Evolutionary conservation across 805 yeast species (phyloP), one percentile per base, ranked within the genome.

Genomic region (Candida taoyuanica): DNA sequence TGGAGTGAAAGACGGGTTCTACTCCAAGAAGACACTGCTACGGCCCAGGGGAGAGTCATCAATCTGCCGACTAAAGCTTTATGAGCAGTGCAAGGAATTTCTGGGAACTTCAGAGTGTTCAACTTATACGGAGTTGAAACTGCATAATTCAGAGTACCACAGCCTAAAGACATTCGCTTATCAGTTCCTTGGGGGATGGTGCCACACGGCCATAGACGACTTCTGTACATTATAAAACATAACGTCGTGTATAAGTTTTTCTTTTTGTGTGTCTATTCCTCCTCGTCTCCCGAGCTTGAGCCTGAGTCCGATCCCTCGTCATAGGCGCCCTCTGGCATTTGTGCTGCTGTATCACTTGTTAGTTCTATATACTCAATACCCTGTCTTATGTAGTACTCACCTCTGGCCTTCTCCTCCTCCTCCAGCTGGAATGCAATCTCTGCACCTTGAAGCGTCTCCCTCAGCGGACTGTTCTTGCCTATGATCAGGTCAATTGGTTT

Each of bases 401-500:
- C 58, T 48, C 68, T 58, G 39, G 62, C 53, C 37, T 53, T 40
- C 36, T 65, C 72, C 27, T 48, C 52, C 26, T 53, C 60, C 13
- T 54, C 62, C 27, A 53, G 48, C 27, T 60, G 65, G 34, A 70
- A 65, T 2, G 95, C 94, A 51, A 78, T 78, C 62, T 87, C 95
- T 0, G 97, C 96, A 40, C 86, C 77, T 52, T 87, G 84, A 47
- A 91, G 70, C 23, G 78, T 63, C 50, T 78, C 78, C 29, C 67
- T 66, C 44, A 91, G 68, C 39, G 74, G 71, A 2, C 68, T 74
- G 42, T 79, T 76, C 17, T 68, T 68, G 7, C 73, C 71, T 19
- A 60, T 65, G 13, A 76, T 80, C 43, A 88, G 67, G 48, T 86
- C 87, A 28, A 82, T 70, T 6, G 98, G 95, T 49, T 75, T 85